Percentiles rank a stretch among this genome's conserved stretches.
Conservation (phyloP, 139 green algal genomes). For the Chlorella ohadii region DNA sequence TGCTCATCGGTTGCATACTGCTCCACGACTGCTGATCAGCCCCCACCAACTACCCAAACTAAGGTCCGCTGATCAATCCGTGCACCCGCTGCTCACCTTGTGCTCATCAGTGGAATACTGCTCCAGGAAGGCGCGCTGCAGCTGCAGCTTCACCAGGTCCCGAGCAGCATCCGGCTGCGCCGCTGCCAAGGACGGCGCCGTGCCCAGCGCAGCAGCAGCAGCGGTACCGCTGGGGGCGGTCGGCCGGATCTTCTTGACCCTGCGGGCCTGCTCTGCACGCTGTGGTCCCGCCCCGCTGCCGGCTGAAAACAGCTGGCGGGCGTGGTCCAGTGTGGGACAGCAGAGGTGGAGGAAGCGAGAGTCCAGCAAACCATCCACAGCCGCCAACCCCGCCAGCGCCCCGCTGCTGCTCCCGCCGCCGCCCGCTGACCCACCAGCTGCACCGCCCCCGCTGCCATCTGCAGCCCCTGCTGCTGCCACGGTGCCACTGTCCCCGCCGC, state of each 20-base stretch:
- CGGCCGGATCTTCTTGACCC: constrained; percentile 37
- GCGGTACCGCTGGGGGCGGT: constrained; percentile 15
- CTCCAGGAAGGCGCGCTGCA: constrained; percentile 60
- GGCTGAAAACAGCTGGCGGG: constrained; percentile 22
- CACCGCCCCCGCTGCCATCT: neutral
- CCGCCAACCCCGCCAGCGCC: constrained; percentile 14
- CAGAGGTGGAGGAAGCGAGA: constrained; percentile 59
- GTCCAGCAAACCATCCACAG: constrained; percentile 52
- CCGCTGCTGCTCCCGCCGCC: neutral
- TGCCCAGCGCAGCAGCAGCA: neutral
- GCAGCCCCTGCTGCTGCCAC: neutral
- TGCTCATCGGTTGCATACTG: too few species aligned
- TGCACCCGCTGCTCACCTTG: constrained; percentile 29
- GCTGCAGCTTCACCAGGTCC: constrained; percentile 29
- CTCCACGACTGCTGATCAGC: too few species aligned
- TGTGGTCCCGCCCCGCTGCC: neutral
- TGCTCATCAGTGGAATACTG: constrained; percentile 54
- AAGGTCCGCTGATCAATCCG: too few species aligned
- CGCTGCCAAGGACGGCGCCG: neutral
- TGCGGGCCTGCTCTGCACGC: neutral
- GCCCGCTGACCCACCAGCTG: neutral
- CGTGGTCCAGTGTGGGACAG: constrained; percentile 56
- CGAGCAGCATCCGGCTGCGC: neutral
- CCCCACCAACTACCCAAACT: too few species aligned
- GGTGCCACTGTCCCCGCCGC: neutral